Conservation (phyloP, 2,329 filamentous ascomycete genomes). For the Penicillium sp. region DNA sequence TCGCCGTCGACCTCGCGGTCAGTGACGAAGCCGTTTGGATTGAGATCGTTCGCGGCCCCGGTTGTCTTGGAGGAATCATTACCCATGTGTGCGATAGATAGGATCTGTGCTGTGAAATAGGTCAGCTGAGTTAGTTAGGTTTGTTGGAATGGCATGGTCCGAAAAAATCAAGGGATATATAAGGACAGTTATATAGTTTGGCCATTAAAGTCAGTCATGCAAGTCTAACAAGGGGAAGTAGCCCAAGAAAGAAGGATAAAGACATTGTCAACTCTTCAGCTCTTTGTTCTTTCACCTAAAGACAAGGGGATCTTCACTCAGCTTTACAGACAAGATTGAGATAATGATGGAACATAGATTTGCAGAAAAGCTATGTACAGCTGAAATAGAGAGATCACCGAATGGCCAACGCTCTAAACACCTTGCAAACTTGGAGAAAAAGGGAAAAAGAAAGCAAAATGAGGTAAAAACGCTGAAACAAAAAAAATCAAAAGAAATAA, state of each 20-base stretch:
- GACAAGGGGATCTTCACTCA: not conserved
- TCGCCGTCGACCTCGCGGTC: not conserved
- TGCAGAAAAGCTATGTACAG: conserved; percentile 14
- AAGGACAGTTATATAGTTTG: not conserved
- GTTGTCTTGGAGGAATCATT: not conserved
- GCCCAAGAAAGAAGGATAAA: not conserved
- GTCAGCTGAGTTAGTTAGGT: not conserved
- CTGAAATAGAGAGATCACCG: conserved; percentile 10
- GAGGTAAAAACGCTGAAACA: conserved; percentile 13
- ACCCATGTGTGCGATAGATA: not conserved
- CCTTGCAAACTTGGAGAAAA: conserved; percentile 5
- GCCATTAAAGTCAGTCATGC: not conserved
- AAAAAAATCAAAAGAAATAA: not conserved
- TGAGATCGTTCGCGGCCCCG: not conserved
- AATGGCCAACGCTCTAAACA: conserved; percentile 22
- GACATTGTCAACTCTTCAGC: not conserved
- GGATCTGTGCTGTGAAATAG: not conserved
- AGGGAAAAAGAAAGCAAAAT: not conserved
- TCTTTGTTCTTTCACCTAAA: not conserved
- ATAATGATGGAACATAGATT: conserved; percentile 1
- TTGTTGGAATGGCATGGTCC: not conserved
- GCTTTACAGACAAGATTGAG: not conserved
- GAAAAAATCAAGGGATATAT: not conserved
- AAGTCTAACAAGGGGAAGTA: not conserved
- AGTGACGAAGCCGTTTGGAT: conserved; percentile 3